Evolutionary conservation across 768 basidiomycete species (phyloP).

Genomic region (Lactarius hengduanensis): DNA sequence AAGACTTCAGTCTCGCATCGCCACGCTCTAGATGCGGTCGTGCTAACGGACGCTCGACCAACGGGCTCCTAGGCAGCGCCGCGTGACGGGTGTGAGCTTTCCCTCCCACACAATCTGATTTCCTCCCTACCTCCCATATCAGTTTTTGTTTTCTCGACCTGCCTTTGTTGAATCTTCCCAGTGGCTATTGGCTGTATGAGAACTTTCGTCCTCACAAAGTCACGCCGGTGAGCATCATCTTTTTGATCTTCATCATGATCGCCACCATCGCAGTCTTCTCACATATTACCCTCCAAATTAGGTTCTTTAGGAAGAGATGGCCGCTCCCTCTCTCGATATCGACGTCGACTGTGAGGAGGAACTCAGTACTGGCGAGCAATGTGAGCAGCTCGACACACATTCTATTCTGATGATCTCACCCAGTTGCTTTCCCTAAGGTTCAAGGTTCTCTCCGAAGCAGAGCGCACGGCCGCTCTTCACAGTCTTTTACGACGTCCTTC

Average conservation of each 20-base stretch:
- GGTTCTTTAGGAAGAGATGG: conserved; percentile 83
- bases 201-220: conserved; percentile 59
- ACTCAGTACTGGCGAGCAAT: conserved; percentile 98
- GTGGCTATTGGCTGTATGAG: no score
- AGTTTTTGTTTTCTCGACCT: no score
- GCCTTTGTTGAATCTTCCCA: no score
- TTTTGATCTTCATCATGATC: no score
- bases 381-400: conserved; percentile 41
- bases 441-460: conserved; percentile 91
- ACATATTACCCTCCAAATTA: neutral
- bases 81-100: no score
- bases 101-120: no score
- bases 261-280: no score
- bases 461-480: conserved; percentile 34
- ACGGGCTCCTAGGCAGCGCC: no score
- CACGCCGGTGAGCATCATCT: conserved; percentile 57
- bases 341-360: conserved; percentile 99
- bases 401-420: neutral
- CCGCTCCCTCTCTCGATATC: conserved; percentile 97
- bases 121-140: no score
- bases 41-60: no score
- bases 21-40: no score
- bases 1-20: no score
- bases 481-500: conserved; percentile 78
- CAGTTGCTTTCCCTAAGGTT: conserved; percentile 55